Percentiles rank a stretch among this genome's conserved stretches.
These are phyloP conservation scores for Tremella fuciformis DNA, from an alignment of 768 basidiomycete genomes.

Conservation along the genomic window DNA sequence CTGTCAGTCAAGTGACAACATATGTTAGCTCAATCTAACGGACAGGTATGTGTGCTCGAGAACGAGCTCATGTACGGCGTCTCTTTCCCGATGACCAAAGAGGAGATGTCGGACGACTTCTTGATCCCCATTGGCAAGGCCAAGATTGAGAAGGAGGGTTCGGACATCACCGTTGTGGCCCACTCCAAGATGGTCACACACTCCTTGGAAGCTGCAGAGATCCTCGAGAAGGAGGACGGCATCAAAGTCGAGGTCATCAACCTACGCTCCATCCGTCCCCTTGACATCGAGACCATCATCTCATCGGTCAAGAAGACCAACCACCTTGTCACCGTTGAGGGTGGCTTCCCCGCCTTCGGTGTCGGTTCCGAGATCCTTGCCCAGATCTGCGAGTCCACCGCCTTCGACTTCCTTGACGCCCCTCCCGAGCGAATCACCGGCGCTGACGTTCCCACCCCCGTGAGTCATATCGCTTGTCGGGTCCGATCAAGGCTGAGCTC, in stretches of 20 bases:
- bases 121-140: conserved; percentile 94
- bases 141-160: conserved; percentile 89
- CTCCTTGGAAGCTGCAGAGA: conserved; percentile 88
- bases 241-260: conserved; percentile 98
- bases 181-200: conserved; percentile 98
- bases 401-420: conserved; percentile 97
- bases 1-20: conserved; percentile 53
- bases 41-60: conserved; percentile 82
- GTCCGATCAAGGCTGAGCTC: not conserved
- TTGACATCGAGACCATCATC: conserved; percentile 97
- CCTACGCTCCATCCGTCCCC: conserved; percentile 77
- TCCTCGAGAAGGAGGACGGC: conserved; percentile 82
- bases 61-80: conserved; percentile 99
- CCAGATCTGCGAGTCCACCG: conserved; percentile 94
- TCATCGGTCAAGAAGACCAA: conserved; percentile 98
- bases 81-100: conserved; percentile 90
- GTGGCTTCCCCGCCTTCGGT: conserved; percentile 97
- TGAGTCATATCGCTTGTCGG: conserved; percentile 41
- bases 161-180: conserved; percentile 91
- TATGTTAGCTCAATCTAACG: not conserved
- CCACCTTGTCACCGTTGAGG: conserved; percentile 89
- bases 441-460: conserved; percentile 93
- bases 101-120: conserved; percentile 94
- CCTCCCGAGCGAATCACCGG: conserved; percentile 97
- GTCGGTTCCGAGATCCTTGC: conserved; percentile 98